These are phyloP conservation scores for Talaromyces adpressus DNA, from an alignment of 495 filamentous ascomycete genomes.

Conservation along the genomic window DNA sequence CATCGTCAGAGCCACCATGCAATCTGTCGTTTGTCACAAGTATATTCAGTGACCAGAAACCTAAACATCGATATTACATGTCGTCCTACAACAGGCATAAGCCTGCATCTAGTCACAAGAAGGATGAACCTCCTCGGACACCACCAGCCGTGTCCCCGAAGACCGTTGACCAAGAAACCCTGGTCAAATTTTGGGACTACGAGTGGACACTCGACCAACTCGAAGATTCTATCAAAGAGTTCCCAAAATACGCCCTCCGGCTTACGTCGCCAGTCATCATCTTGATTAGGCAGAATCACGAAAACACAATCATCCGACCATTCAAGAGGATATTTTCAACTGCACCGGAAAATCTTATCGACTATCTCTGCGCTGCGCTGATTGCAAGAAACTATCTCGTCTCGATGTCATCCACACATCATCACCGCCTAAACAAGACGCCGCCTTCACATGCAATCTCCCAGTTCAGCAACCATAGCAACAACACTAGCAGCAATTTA, in stretches of 20 bases:
- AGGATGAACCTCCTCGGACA: neutral
- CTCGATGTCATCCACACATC: slow-evolving; percentile 24
- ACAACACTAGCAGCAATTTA: slow-evolving; percentile 16
- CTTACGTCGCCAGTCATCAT: slow-evolving; percentile 41
- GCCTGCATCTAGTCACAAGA: neutral
- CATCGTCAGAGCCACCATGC: neutral
- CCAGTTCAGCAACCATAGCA: slow-evolving; percentile 9
- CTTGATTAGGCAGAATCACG: slow-evolving; percentile 31
- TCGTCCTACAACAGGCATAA: slow-evolving; percentile 4
- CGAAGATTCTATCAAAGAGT: slow-evolving; percentile 35
- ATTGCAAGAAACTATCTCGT: slow-evolving; percentile 56
- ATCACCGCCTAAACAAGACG: slow-evolving; percentile 14
- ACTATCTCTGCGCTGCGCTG: slow-evolving; percentile 57
- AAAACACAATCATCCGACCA: slow-evolving; percentile 30
- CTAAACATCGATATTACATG: neutral
- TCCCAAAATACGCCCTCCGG: slow-evolving; percentile 35
- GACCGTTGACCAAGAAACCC: slow-evolving; percentile 22
- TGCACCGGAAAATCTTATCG: slow-evolving; percentile 47
- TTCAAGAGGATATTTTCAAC: slow-evolving; percentile 53
- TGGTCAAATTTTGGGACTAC: slow-evolving; percentile 35
- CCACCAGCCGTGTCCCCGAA: slow-evolving; percentile 23
- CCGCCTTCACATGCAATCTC: neutral
- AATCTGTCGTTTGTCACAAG: neutral
- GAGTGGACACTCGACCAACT: slow-evolving; percentile 41
- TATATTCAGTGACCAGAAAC: neutral